Evolutionary conservation across 441 rosid species (phyloP), one percentile per base, ranked within the genome.

Genomic region (Adansonia rubrostipa): DNA sequence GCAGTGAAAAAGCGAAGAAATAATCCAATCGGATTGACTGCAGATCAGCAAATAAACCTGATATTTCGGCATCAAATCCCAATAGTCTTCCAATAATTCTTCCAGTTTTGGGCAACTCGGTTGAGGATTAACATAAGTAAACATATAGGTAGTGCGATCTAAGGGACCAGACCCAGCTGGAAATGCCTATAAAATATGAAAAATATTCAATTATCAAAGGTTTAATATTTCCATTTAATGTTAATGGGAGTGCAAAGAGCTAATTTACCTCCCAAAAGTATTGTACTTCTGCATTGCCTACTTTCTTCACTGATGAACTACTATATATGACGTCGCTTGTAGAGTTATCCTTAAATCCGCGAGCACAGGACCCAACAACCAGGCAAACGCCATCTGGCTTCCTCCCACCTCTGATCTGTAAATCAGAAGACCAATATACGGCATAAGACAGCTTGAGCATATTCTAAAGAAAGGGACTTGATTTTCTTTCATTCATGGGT

Each of bases 301-400:
- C 84, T 82, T 83, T 89, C 87, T 84, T 90, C 76, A 87, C 87
- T 0, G 93, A 88, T 71, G 97, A 87, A 78, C 97, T 94, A 82
- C 93, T 94, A 57, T 90, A 94, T 36, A 96, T 94, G 72, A 96
- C 93, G 85, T 96, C 99, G 76, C 98, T 89, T 17, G 90, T 84
- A 71, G 89, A 84, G 81, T 92, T 96, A 76, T 90, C 87, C 71
- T 78, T 82, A 78, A 96, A 96, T 63, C 99, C 99, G 66, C 88
- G 91, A 70, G 96, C 97, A 86, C 98, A 96, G 80, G 97, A 89
- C 78, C 99, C 98, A 79, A 96, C 99, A 67, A 94, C 99, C 75
- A 96, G 97, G 85, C 98, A 96, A 77, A 94, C 88, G 1, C 99
- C 99, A 85, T 96, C 97, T 20, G 99, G 97, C 87, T 94, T 96